Base-by-base conservation (phyloP, 2,329 filamentous ascomycete genomes). In the Phaeomoniella chlamydospora region DNA sequence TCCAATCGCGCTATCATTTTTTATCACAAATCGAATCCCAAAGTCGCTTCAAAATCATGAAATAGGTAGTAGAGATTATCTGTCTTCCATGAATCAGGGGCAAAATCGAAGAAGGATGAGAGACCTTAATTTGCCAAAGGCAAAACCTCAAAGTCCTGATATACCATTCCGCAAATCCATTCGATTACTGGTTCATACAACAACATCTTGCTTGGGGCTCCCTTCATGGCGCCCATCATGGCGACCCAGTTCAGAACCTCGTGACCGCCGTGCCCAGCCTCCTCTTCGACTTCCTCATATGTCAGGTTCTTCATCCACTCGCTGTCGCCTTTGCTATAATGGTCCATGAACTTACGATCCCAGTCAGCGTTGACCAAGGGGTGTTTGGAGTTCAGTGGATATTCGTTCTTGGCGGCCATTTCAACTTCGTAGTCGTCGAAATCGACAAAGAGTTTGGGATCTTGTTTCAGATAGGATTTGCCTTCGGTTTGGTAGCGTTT, bases 361-460 rank as follows among this genome's bases (percentile, higher is more conserved):
- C 48, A 52, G 9, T 46, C 46, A 10, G 37, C 43, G 35, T 49
- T 52, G 11, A 51, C 48, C 3, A 52, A 42, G n/a, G 50, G 50
- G 37, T 52, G 50, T 33, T 49, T 49, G 15, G 43, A 43, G 37
- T 49, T 50, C 6, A 51, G 39, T 4, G 50, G 50, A 37, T 52
- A 51, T 39, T 52, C 48, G 37, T 51, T 51, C 40, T 46, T 51
- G 29, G 38, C 40, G 3, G 49, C 49, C 48, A 51, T 52, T 37
- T 51, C 48, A n/a, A 51, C 41, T 33, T 53, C 49, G 34, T 53
- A 52, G 18, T 52, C 47, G 36, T 52, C 45, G 34, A 52, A 47
- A 16, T 50, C 37, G 13, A 49, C 45, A 32, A 52, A 50, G 17
- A 53, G 38, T 16, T 48, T 43, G 1, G 49, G 50, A 22, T 50